Percentiles rank a stretch among this genome's conserved stretches.
These are phyloP conservation scores for Pseudogymnoascus sp. DNA, from an alignment of 2,329 filamentous ascomycete species.

Conservation along the genomic window DNA sequence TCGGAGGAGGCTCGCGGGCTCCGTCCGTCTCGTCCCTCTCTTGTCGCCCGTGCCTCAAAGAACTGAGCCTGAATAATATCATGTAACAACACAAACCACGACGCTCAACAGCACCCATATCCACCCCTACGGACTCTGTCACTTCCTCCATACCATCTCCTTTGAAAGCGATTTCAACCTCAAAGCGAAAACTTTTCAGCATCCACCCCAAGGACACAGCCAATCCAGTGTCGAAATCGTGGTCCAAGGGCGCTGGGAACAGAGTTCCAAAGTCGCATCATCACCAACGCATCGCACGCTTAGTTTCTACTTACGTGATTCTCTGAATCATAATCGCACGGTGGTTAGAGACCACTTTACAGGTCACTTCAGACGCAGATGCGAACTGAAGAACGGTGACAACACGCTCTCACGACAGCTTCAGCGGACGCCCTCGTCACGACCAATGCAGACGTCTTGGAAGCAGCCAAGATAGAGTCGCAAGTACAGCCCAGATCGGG, in stretches of 20 bases:
- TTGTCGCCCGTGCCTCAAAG: constrained; percentile 8
- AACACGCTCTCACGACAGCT: constrained; percentile 5
- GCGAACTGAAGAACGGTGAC: constrained; percentile 3
- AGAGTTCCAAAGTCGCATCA: constrained; percentile 5
- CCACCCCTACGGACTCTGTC: background rate
- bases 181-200: constrained; percentile 3
- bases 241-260: background rate
- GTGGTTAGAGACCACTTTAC: constrained; percentile 4
- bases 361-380: background rate
- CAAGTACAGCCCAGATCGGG: constrained; percentile 23
- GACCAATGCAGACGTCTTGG: constrained; percentile 5
- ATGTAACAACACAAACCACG: constrained; percentile 9
- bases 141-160: background rate
- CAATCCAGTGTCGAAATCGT: constrained; percentile 7
- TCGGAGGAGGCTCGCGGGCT: constrained; percentile 7
- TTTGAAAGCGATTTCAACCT: background rate
- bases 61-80: constrained; percentile 11
- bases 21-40: constrained; percentile 8
- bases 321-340: constrained; percentile 4
- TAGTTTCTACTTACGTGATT: background rate
- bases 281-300: constrained; percentile 1
- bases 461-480: constrained; percentile 33
- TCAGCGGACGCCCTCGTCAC: constrained; percentile 2
- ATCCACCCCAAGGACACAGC: background rate
- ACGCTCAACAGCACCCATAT: background rate